Conservation (phyloP, 1,139 yeast species). For the Protomyces gravidus region DNA sequence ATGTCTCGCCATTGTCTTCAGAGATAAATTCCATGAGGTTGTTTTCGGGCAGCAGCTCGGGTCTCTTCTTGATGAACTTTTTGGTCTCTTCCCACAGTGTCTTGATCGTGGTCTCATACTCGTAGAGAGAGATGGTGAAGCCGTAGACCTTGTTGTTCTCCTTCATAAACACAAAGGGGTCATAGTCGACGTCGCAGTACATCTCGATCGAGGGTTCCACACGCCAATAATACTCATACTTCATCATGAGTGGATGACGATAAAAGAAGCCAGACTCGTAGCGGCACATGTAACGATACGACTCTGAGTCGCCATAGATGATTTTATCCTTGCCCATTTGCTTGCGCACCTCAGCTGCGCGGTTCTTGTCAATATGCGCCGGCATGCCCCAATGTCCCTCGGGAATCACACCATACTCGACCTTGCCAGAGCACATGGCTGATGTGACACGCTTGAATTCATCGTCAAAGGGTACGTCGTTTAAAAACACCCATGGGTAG, state of each 20-base stretch:
- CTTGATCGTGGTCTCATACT: slow-evolving; percentile 78
- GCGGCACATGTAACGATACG: slow-evolving; percentile 70
- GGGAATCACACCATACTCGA: slow-evolving; percentile 59
- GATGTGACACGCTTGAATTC: slow-evolving; percentile 53
- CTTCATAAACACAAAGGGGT: slow-evolving; percentile 59
- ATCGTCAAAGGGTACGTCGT: slow-evolving; percentile 57
- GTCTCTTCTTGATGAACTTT: slow-evolving; percentile 56
- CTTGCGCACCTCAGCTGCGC: slow-evolving; percentile 40
- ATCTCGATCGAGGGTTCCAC: slow-evolving; percentile 61
- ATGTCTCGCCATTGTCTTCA: slow-evolving; percentile 49
- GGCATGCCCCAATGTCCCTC: slow-evolving; percentile 70
- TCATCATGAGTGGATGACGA: slow-evolving; percentile 51
- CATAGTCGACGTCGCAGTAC: slow-evolving; percentile 61
- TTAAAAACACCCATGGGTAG: slow-evolving; percentile 78
- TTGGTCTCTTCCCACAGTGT: slow-evolving; percentile 75
- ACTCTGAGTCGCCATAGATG: slow-evolving; percentile 59
- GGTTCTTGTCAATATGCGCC: slow-evolving; percentile 57
- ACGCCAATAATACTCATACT: slow-evolving; percentile 66
- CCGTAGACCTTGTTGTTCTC: slow-evolving; percentile 60
- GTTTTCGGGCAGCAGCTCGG: slow-evolving; percentile 61
- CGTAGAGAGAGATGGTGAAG: slow-evolving; percentile 71
- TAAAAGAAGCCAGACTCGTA: slow-evolving; percentile 66
- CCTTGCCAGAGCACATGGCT: slow-evolving; percentile 55
- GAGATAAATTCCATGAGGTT: slow-evolving; percentile 68
- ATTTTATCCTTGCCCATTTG: slow-evolving; percentile 42